These are phyloP conservation scores for Aspergillus sp. DNA, from an alignment of 2,329 filamentous ascomycete species.

Conservation along the genomic window DNA sequence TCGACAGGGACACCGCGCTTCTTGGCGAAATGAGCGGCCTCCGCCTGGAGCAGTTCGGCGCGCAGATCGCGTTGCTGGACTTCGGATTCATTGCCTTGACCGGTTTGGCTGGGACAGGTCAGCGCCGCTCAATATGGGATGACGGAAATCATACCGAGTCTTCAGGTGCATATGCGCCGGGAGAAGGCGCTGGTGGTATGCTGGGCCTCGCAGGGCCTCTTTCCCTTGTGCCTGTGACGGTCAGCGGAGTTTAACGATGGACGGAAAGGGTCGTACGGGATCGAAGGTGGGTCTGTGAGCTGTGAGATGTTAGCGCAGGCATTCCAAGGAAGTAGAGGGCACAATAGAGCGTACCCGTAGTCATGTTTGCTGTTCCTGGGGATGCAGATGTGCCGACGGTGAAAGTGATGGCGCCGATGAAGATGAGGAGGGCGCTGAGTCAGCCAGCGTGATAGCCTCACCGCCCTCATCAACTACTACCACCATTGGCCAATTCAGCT, in stretches of 20 bases:
- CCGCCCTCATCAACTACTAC: not conserved
- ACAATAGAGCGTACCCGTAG: constrained; percentile 35
- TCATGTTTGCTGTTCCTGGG: constrained; percentile 31
- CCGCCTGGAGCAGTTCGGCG: constrained; percentile 84
- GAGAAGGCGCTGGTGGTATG: constrained; percentile 93
- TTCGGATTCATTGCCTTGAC: constrained; percentile 83
- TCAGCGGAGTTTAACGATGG: constrained; percentile 16
- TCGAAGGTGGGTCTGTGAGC: constrained; percentile 91
- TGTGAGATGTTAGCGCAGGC: constrained; percentile 33
- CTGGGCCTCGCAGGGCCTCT: constrained; percentile 87
- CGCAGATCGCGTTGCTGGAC: constrained; percentile 72
- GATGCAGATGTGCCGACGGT: not conserved
- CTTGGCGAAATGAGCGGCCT: constrained; percentile 84
- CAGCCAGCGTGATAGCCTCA: not conserved
- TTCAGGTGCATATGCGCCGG: constrained; percentile 94
- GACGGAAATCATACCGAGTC: constrained; percentile 58
- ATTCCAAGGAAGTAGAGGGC: not conserved
- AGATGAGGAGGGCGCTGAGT: constrained; percentile 11
- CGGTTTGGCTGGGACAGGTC: constrained; percentile 61
- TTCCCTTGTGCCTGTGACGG: constrained; percentile 75
- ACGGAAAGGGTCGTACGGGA: constrained; percentile 58
- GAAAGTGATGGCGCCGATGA: not conserved
- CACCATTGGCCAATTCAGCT: constrained; percentile 15
- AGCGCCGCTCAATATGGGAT: not conserved
- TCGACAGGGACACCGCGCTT: constrained; percentile 63